Evolutionary conservation across 495 filamentous ascomycete species (phyloP).

Genomic region (Cryomyces antarcticus): DNA sequence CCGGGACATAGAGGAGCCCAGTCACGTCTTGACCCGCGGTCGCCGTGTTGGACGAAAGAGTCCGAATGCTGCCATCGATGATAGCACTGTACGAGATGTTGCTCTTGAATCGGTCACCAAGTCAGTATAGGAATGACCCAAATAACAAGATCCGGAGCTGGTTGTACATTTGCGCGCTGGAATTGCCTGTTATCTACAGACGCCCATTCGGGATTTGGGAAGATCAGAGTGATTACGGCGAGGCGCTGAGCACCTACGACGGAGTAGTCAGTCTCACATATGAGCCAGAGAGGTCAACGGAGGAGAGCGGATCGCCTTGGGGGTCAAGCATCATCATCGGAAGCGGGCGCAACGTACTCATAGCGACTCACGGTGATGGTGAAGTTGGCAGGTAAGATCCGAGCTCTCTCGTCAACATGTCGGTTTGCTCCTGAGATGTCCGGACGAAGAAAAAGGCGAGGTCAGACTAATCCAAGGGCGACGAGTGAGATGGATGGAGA

Average conservation of each 20-base stretch:
- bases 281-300: no score
- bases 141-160: neutral
- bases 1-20: slow-evolving; percentile 71
- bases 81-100: slow-evolving; percentile 41
- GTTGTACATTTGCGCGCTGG: neutral
- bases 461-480: no score
- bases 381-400: no score
- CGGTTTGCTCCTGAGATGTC: no score
- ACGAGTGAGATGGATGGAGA: no score
- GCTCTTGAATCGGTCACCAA: slow-evolving; percentile 30
- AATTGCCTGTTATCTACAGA: neutral
- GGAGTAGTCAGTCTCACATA: no score
- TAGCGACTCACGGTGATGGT: slow-evolving; percentile 11
- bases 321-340: neutral
- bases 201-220: slow-evolving; percentile 14
- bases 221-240: slow-evolving; percentile 13
- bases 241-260: slow-evolving; percentile 8
- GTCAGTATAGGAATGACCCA: neutral
- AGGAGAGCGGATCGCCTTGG: no score
- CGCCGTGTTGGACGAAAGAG: slow-evolving; percentile 42
- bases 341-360: slow-evolving; percentile 18
- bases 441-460: no score
- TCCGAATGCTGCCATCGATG: slow-evolving; percentile 34
- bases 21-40: slow-evolving; percentile 33
- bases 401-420: no score